phyloP scores from a whole-genome alignment of 306 rosid species.

The Pueraria montana region DNA sequence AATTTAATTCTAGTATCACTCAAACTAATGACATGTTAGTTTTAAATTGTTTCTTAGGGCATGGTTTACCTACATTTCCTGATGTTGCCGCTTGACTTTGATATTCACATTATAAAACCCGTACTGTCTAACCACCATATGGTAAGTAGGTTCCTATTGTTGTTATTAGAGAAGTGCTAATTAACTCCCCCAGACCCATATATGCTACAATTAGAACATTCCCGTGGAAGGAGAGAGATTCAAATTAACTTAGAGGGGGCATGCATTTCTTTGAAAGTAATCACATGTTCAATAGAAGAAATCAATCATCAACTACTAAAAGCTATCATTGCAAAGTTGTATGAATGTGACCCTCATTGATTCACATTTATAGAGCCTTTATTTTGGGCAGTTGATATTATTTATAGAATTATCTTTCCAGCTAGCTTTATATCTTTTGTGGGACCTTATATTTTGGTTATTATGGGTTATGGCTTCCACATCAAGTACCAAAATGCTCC shows the following conservation, averaged over 20 bases:
- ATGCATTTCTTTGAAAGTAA: neutral
- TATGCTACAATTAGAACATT: constrained; percentile 47
- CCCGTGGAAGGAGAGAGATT: constrained; percentile 1
- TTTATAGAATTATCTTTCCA: constrained; percentile 52
- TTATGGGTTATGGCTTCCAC: constrained; percentile 33
- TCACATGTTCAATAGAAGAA: constrained; percentile 1
- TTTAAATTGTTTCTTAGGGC: constrained; percentile 27
- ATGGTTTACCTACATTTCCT: constrained; percentile 46
- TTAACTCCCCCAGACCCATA: neutral
- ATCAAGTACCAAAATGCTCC: constrained; percentile 44
- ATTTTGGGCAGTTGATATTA: constrained; percentile 56
- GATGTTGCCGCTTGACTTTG: constrained; percentile 48
- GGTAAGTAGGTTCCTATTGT: constrained; percentile 7
- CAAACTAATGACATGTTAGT: neutral
- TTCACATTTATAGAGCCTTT: constrained; percentile 56
- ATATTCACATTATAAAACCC: constrained; percentile 19
- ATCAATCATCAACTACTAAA: constrained; percentile 22
- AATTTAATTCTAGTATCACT: too few relatives aligned
- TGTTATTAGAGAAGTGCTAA: constrained; percentile 35
- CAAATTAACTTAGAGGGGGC: neutral
- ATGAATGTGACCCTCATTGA: constrained; percentile 54
- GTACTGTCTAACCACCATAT: constrained; percentile 14
- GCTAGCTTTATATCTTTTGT: constrained; percentile 48
- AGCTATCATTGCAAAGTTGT: constrained; percentile 57
- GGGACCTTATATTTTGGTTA: constrained; percentile 48